Evolutionary conservation across 192 early-diverging fungal species (phyloP).

Genomic region (Glomus cerebriforme): DNA sequence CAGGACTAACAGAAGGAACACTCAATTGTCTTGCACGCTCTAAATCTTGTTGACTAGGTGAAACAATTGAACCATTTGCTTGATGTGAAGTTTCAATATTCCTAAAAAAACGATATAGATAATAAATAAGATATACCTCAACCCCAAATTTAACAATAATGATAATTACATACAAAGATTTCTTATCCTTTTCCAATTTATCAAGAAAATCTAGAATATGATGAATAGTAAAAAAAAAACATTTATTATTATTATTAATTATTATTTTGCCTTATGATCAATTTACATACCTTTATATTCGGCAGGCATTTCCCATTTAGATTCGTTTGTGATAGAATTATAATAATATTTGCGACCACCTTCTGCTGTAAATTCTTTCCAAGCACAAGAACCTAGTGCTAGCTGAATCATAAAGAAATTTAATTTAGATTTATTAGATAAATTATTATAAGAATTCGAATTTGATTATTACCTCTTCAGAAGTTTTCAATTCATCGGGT

Average conservation of each 20-base stretch:
- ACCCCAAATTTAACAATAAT: background rate
- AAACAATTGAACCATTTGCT: slow-evolving; percentile 31
- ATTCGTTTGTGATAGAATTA: slow-evolving; percentile 73
- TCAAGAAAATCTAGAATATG: slow-evolving; percentile 38
- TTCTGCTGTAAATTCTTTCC: slow-evolving; percentile 85
- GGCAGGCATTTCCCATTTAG: slow-evolving; percentile 84
- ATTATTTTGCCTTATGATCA: background rate
- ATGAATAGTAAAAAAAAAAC: slow-evolving; percentile 4
- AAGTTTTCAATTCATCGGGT: slow-evolving; percentile 86
- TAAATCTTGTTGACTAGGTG: slow-evolving; percentile 34
- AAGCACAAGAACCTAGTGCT: slow-evolving; percentile 62
- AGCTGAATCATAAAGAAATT: slow-evolving; percentile 34
- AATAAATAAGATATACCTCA: background rate
- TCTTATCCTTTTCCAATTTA: slow-evolving; percentile 41
- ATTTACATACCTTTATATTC: slow-evolving; percentile 60
- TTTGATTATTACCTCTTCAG: slow-evolving; percentile 53
- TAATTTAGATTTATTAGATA: background rate
- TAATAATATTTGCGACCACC: slow-evolving; percentile 86
- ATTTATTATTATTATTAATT: background rate
- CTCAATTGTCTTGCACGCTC: slow-evolving; percentile 24
- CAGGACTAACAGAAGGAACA: slow-evolving; percentile 23
- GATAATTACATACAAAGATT: background rate
- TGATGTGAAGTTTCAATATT: background rate
- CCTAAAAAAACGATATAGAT: background rate
- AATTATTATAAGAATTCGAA: background rate